Base-by-base conservation (phyloP, 2,329 filamentous ascomycete genomes). In the Bipolaris gigantea region DNA sequence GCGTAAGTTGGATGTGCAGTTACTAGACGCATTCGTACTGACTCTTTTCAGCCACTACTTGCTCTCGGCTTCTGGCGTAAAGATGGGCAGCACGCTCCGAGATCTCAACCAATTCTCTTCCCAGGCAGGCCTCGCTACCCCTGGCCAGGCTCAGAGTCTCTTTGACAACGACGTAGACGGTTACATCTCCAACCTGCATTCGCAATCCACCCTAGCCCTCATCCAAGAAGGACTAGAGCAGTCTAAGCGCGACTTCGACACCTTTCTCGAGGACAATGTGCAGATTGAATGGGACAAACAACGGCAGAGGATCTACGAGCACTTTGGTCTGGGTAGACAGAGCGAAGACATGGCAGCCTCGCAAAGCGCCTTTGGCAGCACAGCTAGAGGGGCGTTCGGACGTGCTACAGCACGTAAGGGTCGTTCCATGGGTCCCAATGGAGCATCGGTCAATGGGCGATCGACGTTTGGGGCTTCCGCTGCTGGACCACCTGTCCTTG, bases 271-370 rank as follows among this genome's bases (percentile, higher is more conserved):
- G 72, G 92, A 97, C 66, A 95, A 96, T 70, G 87, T 97, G 45
- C 90, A 92, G 27, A 88, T 96, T 79, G 92, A 97, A 73, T 97
- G 94, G 92, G 92, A 97, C 65, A 88, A 89, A 15, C 93, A 97
- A 77, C 88, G 93, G 59, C 90, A 89, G 74, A 87, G 87, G 62
- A 96, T 99, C 60, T 97, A 97, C 75, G 87, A 96, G 68, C 94
- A 99, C 75, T 97, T 99, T 73, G 94, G 94, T 13, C 88, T 99
- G 15, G 81, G 79, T 39, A 78, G 76, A 59, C 78, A 73, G 59
- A 73, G 68, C 44, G 75, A 75, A 48, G 73, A 75, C 19, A 63
- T 73, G 59, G 70, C 70, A 18, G 71, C 70, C 30, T 71, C 69
- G 6, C 68, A 74, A 30, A 73, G 71, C 50, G 70, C 71, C 16